Conservation (phyloP, 306 rosid genomes). For the Corylus heterophylla region DNA sequence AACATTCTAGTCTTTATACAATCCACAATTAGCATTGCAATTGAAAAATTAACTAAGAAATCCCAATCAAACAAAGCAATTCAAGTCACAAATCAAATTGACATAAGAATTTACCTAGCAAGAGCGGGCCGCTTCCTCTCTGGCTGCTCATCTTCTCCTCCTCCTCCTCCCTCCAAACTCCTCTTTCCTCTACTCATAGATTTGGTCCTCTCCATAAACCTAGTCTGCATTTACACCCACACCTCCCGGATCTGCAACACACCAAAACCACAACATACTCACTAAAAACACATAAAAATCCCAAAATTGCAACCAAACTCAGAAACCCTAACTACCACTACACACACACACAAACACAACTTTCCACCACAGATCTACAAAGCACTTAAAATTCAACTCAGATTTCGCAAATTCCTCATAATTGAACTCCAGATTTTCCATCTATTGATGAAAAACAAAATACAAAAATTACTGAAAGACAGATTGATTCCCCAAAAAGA, state of each 20-base stretch:
- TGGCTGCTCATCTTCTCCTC: constrained; percentile 75
- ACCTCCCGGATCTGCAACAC: constrained; percentile 49
- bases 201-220: constrained; percentile 56
- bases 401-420: constrained; percentile 18
- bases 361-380: constrained; percentile 41
- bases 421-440: constrained; percentile 10
- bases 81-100: constrained; percentile 10
- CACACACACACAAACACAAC: constrained; percentile 16
- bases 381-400: constrained; percentile 27
- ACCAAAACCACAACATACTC: constrained; percentile 23
- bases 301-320: constrained; percentile 23
- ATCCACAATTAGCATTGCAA: neutral
- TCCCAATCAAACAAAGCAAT: neutral
- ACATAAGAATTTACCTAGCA: constrained; percentile 63
- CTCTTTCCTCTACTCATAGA: constrained; percentile 78
- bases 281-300: neutral
- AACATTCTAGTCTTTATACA: neutral
- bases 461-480: constrained; percentile 9
- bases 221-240: constrained; percentile 64
- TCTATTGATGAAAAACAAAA: neutral
- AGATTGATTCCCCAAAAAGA: neutral
- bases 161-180: constrained; percentile 56
- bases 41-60: neutral
- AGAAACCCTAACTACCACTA: constrained; percentile 37
- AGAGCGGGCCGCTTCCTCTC: constrained; percentile 97